These are phyloP conservation scores for Hanseniaspora taiwanica DNA, from an alignment of 805 yeast genomes.

Conservation along the genomic window DNA sequence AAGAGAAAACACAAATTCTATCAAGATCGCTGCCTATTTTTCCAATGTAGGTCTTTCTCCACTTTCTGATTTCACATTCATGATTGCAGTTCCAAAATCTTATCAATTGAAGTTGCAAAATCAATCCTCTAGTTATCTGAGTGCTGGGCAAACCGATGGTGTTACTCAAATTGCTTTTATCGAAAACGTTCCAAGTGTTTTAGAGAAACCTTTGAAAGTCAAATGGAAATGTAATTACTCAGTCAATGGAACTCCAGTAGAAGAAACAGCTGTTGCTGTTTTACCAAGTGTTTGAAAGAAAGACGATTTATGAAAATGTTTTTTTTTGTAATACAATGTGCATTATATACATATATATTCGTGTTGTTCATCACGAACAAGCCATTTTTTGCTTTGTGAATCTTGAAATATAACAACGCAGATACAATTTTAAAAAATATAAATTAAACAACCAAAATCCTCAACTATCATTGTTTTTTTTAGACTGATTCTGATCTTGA, in stretches of 20 bases:
- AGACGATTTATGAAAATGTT: too few relatives aligned
- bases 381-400: too few relatives aligned
- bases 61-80: conserved; percentile 40
- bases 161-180: conserved; percentile 35
- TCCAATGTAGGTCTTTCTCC: conserved; percentile 36
- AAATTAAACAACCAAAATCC: not conserved
- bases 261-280: conserved; percentile 44
- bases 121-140: conserved; percentile 43
- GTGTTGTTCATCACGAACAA: too few relatives aligned
- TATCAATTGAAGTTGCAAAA: conserved; percentile 46
- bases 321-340: too few relatives aligned
- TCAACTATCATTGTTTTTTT: not conserved
- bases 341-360: too few relatives aligned
- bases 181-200: conserved; percentile 23
- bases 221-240: conserved; percentile 61
- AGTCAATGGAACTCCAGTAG: conserved; percentile 33
- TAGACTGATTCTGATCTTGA: conserved; percentile 4
- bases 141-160: conserved; percentile 34
- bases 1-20: conserved; percentile 25
- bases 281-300: conserved; percentile 20
- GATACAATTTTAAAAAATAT: too few relatives aligned
- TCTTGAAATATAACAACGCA: too few relatives aligned
- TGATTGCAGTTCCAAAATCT: conserved; percentile 59
- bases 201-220: conserved; percentile 37
- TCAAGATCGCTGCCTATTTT: conserved; percentile 35